phyloP scores from a whole-genome alignment of 805 yeast species.

The Brettanomyces anomalus region DNA sequence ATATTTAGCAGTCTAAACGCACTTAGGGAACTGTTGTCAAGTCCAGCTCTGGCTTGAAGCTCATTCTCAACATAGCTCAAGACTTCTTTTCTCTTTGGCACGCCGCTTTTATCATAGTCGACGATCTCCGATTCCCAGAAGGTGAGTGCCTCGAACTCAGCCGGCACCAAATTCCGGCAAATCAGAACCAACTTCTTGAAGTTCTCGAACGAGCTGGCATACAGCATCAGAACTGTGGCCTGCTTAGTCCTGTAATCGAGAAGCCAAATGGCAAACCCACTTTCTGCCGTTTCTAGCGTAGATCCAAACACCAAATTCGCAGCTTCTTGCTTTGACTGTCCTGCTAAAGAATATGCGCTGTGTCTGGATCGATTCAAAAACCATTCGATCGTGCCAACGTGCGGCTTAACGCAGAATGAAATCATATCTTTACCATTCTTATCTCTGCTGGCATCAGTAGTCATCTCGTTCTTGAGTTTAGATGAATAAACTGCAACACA shows the following conservation, averaged over 20 bases:
- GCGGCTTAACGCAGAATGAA: conserved; percentile 28
- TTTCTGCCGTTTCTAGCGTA: conserved; percentile 5
- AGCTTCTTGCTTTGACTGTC: conserved; percentile 3
- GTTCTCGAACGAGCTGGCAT: conserved; percentile 8
- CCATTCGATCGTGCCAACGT: conserved; percentile 29
- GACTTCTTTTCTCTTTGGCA: conserved; percentile 3
- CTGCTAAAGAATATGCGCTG: conserved; percentile 4
- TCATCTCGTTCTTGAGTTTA: conserved; percentile 1
- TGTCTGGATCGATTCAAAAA: conserved; percentile 29
- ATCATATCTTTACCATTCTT: conserved; percentile 1
- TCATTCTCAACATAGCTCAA: conserved; percentile 5
- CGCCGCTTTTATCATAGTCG: conserved; percentile 7
- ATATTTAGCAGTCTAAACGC: conserved; percentile 15
- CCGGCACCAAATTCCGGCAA: conserved; percentile 1
- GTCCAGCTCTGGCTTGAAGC: conserved; percentile 10
- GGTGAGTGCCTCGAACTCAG: conserved; percentile 9
- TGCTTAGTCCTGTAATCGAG: conserved; percentile 22
- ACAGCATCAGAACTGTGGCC: conserved; percentile 12
- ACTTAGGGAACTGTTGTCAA: conserved; percentile 9
- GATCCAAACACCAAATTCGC: conserved; percentile 6
- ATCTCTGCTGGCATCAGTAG: not conserved
- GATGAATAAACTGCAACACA: conserved; percentile 5
- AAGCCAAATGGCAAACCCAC: conserved; percentile 35
- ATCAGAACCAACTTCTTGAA: conserved; percentile 9
- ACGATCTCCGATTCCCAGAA: conserved; percentile 20